These are phyloP conservation scores for Pichia sp. DNA, from an alignment of 1,139 yeast species.

Conservation along the genomic window DNA sequence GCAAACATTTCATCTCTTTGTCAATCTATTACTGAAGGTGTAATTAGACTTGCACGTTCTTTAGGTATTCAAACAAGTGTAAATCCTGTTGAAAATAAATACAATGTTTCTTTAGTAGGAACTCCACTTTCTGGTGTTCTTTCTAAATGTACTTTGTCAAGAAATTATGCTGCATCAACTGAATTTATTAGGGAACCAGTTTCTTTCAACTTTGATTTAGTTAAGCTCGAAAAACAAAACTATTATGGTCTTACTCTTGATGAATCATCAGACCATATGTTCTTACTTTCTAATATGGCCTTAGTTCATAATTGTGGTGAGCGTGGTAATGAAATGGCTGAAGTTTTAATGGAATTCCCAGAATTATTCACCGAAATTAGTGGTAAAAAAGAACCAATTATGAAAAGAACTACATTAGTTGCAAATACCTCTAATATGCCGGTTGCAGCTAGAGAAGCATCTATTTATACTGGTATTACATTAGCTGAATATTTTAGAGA, in stretches of 20 bases:
- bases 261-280: conserved; percentile 36
- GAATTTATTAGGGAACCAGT: conserved; percentile 25
- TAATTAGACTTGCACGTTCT: conserved; percentile 34
- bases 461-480: conserved; percentile 97
- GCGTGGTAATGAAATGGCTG: conserved; percentile 98
- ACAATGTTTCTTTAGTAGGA: conserved; percentile 1
- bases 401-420: conserved; percentile 98
- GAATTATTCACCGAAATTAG: conserved; percentile 84
- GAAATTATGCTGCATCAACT: conserved; percentile 16
- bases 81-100: conserved; percentile 19
- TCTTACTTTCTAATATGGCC: conserved; percentile 28
- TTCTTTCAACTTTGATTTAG: conserved; percentile 29
- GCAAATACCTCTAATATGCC: conserved; percentile 99
- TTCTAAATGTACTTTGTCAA: conserved; percentile 22
- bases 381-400: conserved; percentile 95
- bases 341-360: conserved; percentile 98
- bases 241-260: conserved; percentile 31
- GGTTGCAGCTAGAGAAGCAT: conserved; percentile 99
- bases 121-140: conserved; percentile 22
- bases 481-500: conserved; percentile 98
- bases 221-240: conserved; percentile 15
- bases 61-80: conserved; percentile 29
- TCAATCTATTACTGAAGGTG: conserved; percentile 30
- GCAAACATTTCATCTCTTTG: conserved; percentile 29
- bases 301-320: conserved; percentile 47